Evolutionary conservation across 768 basidiomycete species (phyloP).

Genomic region (Hortiboletus flavorubellus): DNA sequence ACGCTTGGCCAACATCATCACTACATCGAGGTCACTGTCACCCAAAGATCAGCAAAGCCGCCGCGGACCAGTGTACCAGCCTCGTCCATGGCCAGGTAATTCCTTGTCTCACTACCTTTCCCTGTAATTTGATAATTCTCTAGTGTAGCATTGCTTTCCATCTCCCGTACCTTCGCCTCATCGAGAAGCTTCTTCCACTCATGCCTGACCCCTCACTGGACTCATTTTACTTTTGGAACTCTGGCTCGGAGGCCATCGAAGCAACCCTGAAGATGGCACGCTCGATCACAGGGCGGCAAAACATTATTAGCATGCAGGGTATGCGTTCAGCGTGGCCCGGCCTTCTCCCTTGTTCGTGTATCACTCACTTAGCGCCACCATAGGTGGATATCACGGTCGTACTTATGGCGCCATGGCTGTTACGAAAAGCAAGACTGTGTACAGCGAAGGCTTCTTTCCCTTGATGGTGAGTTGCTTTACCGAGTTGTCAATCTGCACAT

Average conservation of each 20-base stretch:
- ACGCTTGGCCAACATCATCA: neutral
- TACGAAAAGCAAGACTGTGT: conserved; percentile 92
- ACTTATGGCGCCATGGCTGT: conserved; percentile 93
- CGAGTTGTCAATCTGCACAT: neutral
- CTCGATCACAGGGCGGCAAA: conserved; percentile 71
- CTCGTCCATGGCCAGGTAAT: conserved; percentile 75
- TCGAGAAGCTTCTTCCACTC: conserved; percentile 77
- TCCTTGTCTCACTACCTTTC: neutral
- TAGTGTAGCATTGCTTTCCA: conserved; percentile 90
- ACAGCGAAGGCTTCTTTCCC: conserved; percentile 74
- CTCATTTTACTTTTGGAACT: conserved; percentile 98
- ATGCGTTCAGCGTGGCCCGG: conserved; percentile 1
- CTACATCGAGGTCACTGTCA: conserved; percentile 71
- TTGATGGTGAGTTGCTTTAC: conserved; percentile 61
- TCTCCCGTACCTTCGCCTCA: conserved; percentile 80
- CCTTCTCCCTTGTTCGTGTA: neutral
- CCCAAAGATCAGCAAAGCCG: conserved; percentile 80
- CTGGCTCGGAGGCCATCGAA: conserved; percentile 92
- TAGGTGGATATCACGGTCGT: conserved; percentile 85
- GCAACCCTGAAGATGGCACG: conserved; percentile 88
- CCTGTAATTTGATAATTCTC: conserved; percentile 1
- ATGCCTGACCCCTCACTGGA: conserved; percentile 92
- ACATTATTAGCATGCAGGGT: conserved; percentile 92
- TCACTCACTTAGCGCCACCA: neutral
- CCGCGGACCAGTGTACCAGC: conserved; percentile 82